These are phyloP conservation scores for Boletellus ananas DNA, from an alignment of 768 basidiomycete genomes.

Conservation along the genomic window DNA sequence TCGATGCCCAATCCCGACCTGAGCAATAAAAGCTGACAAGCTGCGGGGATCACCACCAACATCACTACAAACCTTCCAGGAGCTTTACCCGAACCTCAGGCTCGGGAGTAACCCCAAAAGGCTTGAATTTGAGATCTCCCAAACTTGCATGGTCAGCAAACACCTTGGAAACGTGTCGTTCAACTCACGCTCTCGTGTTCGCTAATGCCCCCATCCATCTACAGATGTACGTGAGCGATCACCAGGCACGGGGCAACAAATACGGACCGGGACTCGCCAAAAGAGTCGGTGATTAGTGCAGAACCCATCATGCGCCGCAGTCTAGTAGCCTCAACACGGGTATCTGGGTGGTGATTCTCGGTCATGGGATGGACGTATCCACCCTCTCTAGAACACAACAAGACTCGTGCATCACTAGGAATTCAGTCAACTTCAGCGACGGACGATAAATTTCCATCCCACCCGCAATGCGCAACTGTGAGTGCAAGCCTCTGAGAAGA, in stretches of 20 bases:
- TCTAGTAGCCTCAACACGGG: slow-evolving; percentile 78
- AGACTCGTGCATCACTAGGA: slow-evolving; percentile 79
- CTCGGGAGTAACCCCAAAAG: slow-evolving; percentile 88
- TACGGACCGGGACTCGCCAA: slow-evolving; percentile 80
- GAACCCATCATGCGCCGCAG: slow-evolving; percentile 88
- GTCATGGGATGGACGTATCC: slow-evolving; percentile 85
- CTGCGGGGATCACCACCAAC: neutral
- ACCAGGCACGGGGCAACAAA: neutral
- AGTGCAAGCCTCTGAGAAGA: slow-evolving; percentile 68
- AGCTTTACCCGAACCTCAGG: slow-evolving; percentile 80
- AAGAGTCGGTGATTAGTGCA: slow-evolving; percentile 88
- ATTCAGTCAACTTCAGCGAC: slow-evolving; percentile 9
- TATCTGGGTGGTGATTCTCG: slow-evolving; percentile 94
- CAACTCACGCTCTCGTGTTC: slow-evolving; percentile 79
- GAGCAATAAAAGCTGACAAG: slow-evolving; percentile 2
- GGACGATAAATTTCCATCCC: slow-evolving; percentile 18
- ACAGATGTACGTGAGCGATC: neutral
- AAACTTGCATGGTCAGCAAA: slow-evolving; percentile 45
- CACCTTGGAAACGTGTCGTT: neutral
- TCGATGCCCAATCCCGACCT: slow-evolving; percentile 84
- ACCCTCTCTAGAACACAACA: slow-evolving; percentile 70
- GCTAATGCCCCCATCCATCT: slow-evolving; percentile 95
- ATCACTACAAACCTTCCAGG: slow-evolving; percentile 54
- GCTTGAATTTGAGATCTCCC: slow-evolving; percentile 87
- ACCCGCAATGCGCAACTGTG: slow-evolving; percentile 94